Evolutionary conservation across 2,329 filamentous ascomycete species (phyloP).

Genomic region (Aureobasidium pullulans): DNA sequence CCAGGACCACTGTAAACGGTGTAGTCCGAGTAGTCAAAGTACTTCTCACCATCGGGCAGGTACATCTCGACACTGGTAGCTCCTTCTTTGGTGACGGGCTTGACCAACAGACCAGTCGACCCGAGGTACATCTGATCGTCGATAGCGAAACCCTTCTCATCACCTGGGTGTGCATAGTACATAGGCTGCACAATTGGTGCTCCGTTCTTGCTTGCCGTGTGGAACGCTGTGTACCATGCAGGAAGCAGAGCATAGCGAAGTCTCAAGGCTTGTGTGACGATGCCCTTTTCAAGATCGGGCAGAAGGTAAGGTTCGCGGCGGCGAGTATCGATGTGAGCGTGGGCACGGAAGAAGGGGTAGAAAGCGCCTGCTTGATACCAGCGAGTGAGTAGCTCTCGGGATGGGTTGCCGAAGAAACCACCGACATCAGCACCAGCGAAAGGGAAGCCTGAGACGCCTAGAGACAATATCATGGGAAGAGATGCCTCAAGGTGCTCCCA

Average conservation of each 20-base stretch:
- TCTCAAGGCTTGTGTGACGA: conserved; percentile 80
- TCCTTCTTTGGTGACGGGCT: conserved; percentile 77
- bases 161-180: conserved; percentile 82
- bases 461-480: conserved; percentile 87
- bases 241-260: conserved; percentile 85
- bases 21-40: conserved; percentile 95
- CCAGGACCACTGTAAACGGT: conserved; percentile 65
- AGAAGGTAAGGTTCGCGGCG: conserved; percentile 87
- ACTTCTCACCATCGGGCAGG: conserved; percentile 79
- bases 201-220: conserved; percentile 73
- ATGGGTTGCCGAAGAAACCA: conserved; percentile 96
- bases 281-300: conserved; percentile 74
- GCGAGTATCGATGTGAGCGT: conserved; percentile 93
- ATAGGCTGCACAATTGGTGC: conserved; percentile 85
- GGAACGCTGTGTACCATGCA: conserved; percentile 95
- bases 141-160: conserved; percentile 78
- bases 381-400: conserved; percentile 79
- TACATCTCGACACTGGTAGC: conserved; percentile 70
- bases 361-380: conserved; percentile 98
- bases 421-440: conserved; percentile 94
- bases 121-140: conserved; percentile 94
- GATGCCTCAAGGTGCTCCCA: conserved; percentile 88
- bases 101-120: conserved; percentile 80
- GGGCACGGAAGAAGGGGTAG: conserved; percentile 96
- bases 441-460: conserved; percentile 87